Percentiles rank a stretch among this genome's conserved stretches.
These are phyloP conservation scores for Melastoma malabathricum DNA, from an alignment of 345 rosid species.

Conservation along the genomic window DNA sequence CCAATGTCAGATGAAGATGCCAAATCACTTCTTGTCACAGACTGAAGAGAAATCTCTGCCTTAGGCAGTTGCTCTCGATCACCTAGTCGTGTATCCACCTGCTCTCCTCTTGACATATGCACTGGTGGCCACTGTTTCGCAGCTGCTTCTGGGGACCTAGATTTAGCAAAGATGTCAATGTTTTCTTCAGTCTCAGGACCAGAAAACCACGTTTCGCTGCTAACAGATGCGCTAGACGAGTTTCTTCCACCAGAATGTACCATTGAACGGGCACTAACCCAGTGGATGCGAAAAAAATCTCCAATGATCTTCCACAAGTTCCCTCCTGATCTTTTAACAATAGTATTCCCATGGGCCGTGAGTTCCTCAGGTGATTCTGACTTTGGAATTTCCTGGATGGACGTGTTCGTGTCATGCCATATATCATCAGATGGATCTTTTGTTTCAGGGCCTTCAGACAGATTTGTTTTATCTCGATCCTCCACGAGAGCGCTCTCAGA, in stretches of 20 bases:
- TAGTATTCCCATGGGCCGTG: conserved; percentile 20
- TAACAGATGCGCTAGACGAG: conserved; percentile 49
- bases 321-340: conserved; percentile 46
- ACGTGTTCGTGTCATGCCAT: conserved; percentile 61
- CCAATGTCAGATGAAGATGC: conserved; percentile 24
- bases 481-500: conserved; percentile 20
- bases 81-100: conserved; percentile 22
- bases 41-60: conserved; percentile 18
- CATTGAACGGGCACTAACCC: conserved; percentile 31
- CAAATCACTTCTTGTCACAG: conserved; percentile 24
- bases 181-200: conserved; percentile 65
- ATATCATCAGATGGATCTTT: conserved; percentile 80
- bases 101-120: conserved; percentile 21
- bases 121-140: conserved; percentile 20
- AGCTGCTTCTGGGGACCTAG: conserved; percentile 25
- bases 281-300: conserved; percentile 49
- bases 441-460: conserved; percentile 38
- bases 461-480: conserved; percentile 23
- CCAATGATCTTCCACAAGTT: conserved; percentile 68
- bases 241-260: conserved; percentile 36
- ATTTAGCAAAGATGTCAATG: conserved; percentile 33
- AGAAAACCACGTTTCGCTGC: conserved; percentile 72
- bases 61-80: conserved; percentile 21
- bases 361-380: conserved; percentile 26
- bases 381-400: conserved; percentile 31